Conservation (phyloP, 768 basidiomycete species). For the Boletales sp. region DNA sequence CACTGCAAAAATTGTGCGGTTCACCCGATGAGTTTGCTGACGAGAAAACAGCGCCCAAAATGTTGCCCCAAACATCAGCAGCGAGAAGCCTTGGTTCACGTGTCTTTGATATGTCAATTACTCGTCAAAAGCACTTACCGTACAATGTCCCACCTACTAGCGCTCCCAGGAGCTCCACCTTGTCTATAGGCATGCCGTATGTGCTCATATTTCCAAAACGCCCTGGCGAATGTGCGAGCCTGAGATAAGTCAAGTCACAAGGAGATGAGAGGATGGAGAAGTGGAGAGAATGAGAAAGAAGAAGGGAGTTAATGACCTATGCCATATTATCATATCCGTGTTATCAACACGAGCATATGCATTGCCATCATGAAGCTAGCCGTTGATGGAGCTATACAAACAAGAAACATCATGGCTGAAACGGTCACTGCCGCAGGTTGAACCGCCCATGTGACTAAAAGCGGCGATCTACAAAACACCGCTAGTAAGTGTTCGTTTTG, state of each 20-base stretch:
- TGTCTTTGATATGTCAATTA: background rate
- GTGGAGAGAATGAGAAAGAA: background rate
- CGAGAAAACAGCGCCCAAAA: conserved; percentile 21
- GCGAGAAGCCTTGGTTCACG: conserved; percentile 27
- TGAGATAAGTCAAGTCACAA: background rate
- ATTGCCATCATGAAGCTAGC: too few relatives aligned
- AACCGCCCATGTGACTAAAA: too few relatives aligned
- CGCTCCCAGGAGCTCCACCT: conserved; percentile 18
- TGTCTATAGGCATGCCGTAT: conserved; percentile 11
- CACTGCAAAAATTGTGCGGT: conserved; percentile 18
- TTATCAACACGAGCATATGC: too few relatives aligned
- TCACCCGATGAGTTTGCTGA: conserved; percentile 7
- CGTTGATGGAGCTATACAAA: too few relatives aligned
- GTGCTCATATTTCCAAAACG: background rate
- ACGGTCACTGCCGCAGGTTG: too few relatives aligned
- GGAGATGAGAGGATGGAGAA: too few relatives aligned
- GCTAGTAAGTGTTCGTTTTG: too few relatives aligned
- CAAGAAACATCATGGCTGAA: too few relatives aligned
- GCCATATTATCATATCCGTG: too few relatives aligned
- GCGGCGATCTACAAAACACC: too few relatives aligned
- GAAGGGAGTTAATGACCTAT: too few relatives aligned
- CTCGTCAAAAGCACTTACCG: conserved; percentile 4
- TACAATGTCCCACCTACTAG: conserved; percentile 18
- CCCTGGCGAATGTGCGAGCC: background rate
- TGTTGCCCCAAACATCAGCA: conserved; percentile 33